These are phyloP conservation scores for Emericellopsis atlantica DNA, from an alignment of 2,329 filamentous ascomycete species.

Conservation along the genomic window DNA sequence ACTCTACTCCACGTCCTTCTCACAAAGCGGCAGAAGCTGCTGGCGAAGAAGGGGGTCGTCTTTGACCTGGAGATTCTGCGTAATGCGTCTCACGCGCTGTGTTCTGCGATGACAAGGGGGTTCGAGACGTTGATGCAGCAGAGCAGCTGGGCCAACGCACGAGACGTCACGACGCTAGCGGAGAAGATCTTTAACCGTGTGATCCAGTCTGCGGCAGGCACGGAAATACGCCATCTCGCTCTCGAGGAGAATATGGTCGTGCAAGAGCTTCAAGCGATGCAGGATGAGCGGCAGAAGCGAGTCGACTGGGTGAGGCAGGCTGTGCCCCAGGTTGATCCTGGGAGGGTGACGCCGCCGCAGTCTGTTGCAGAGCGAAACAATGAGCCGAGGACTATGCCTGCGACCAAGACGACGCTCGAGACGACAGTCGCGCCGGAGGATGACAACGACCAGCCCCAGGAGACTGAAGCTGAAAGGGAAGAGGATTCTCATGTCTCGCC, in stretches of 20 bases:
- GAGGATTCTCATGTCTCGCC: not conserved
- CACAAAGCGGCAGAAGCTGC: conserved; percentile 19
- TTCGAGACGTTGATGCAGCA: conserved; percentile 28
- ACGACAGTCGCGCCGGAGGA: no score
- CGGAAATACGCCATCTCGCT: conserved; percentile 2
- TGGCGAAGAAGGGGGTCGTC: conserved; percentile 10
- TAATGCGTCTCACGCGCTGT: conserved; percentile 4
- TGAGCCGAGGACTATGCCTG: no score
- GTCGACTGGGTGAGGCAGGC: no score
- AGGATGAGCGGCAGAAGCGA: no score
- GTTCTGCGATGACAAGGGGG: conserved; percentile 3
- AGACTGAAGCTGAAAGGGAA: not conserved
- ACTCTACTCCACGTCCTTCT: conserved; percentile 9
- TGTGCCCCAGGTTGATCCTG: no score
- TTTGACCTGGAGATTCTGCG: conserved; percentile 14
- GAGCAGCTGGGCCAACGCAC: conserved; percentile 47
- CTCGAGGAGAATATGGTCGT: conserved; percentile 8
- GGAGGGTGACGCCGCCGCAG: no score
- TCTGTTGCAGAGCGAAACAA: no score
- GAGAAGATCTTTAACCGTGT: conserved; percentile 37
- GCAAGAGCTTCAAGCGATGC: conserved; percentile 4
- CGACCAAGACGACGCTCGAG: no score
- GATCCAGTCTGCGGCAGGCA: conserved; percentile 22
- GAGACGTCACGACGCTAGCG: conserved; percentile 44
- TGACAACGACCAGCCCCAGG: conserved; percentile 2